Conservation (phyloP, 257 asterid genomes). For the Nicotiana otophora region DNA sequence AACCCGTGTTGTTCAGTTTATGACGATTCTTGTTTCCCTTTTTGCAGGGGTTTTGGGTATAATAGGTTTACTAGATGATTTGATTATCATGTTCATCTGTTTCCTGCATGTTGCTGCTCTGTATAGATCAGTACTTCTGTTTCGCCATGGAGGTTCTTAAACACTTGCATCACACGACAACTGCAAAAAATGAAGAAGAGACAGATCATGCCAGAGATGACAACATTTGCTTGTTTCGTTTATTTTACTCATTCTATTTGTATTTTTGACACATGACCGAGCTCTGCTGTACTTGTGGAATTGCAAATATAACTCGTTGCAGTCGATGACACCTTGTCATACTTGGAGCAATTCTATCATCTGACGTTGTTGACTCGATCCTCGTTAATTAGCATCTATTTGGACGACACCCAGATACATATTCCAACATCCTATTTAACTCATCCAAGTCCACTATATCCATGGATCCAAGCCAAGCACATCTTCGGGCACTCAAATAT, state of each 20-base stretch:
- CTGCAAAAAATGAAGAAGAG: background rate
- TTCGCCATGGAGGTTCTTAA: constrained; percentile 70
- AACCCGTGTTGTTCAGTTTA: background rate
- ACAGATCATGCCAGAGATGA: background rate
- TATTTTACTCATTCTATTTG: background rate
- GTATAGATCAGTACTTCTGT: constrained; percentile 76
- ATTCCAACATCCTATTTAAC: too few relatives aligned
- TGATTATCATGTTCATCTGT: constrained; percentile 59
- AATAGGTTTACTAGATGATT: constrained; percentile 79
- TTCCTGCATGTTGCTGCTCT: constrained; percentile 90
- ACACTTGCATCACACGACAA: background rate
- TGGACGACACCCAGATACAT: too few relatives aligned
- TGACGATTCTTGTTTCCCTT: background rate
- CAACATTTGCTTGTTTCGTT: background rate
- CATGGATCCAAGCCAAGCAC: too few relatives aligned
- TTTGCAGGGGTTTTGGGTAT: constrained; percentile 56
- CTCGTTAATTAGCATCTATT: too few relatives aligned
- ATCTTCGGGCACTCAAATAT: too few relatives aligned
- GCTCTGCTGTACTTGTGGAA: background rate
- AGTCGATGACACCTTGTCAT: background rate
- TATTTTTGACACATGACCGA: background rate
- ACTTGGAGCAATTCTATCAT: too few relatives aligned
- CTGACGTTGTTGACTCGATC: too few relatives aligned
- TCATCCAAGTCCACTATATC: too few relatives aligned
- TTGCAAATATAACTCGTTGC: background rate